Base-by-base conservation (phyloP, 192 early-diverging fungal genomes). In the Entomortierella lignicola region DNA sequence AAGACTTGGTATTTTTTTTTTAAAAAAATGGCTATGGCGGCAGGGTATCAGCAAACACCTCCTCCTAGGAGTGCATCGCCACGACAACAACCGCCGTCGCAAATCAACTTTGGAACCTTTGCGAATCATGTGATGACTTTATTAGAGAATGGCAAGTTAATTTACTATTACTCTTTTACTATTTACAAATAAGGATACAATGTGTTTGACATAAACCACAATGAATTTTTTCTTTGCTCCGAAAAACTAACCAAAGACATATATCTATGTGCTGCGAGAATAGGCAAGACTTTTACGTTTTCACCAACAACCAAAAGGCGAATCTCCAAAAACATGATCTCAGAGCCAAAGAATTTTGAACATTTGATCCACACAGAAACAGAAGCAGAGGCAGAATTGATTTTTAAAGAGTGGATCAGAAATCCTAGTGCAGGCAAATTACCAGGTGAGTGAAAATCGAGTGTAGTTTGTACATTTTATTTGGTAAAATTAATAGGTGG, bases 291-390 rank as follows among this genome's bases (percentile, higher is more conserved):
- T 6, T 79, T 79, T 42, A 55, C 65, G 8, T 70, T 60, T n/a
- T 51, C 67, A 25, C 63, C 67, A 8, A 57, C 75, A 18, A 55
- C 75, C n/a, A 79, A 79, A 31, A 50, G 37, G 7, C 75, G 75
- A 17, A 79, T 79, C 56, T 79, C 75, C 60, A 79, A 79, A 57
- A 79, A 79, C 21, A 79, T 79, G 75, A 79, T 79, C 39, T 79
- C 75, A 17, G 75, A 79, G 25, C 75, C 75, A 25, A 79, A 70
- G 68, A 79, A 79, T 57, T 79, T 79, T 70, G 75, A 79, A 32
- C 83, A 84, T 60, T 52, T 84, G 26, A 80, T 84, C 60, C 83
- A 84, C 43, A 77, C 83, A 0, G 77, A 84, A 50, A 84, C 69
- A 7, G 72, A 75, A 23, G 77, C 60, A 2, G 72, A 84, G 31